A percentile compares a stretch with the other conserved stretches of the same genome.
phyloP scores from a whole-genome alignment of 2,329 filamentous ascomycete genomes.

The Microcera coccophila region DNA sequence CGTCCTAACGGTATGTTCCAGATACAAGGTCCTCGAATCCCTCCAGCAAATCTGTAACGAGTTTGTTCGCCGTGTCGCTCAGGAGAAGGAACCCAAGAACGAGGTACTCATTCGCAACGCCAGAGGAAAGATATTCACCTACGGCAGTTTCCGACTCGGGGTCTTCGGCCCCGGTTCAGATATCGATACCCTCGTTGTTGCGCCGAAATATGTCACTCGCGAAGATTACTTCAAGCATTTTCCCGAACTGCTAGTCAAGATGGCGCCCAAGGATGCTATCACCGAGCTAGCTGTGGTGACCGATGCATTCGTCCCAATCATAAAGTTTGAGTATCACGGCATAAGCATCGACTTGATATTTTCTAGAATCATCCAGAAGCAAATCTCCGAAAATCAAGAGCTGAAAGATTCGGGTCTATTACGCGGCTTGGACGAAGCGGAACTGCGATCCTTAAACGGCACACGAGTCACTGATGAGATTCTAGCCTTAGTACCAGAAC shows the following conservation, averaged over 20 bases:
- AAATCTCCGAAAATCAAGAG: slow-evolving; percentile 63
- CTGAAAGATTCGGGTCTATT: slow-evolving; percentile 81
- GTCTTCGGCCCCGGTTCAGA: slow-evolving; percentile 94
- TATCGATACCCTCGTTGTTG: slow-evolving; percentile 94
- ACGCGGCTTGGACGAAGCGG: slow-evolving; percentile 79
- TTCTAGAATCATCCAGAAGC: slow-evolving; percentile 66
- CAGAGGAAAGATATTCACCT: slow-evolving; percentile 91
- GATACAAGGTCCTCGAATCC: slow-evolving; percentile 67
- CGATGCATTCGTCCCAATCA: slow-evolving; percentile 92
- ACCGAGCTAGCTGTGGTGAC: slow-evolving; percentile 80
- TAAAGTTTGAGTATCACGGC: slow-evolving; percentile 86
- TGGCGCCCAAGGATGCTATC: slow-evolving; percentile 75
- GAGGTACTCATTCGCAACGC: slow-evolving; percentile 76
- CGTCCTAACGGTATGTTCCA: slow-evolving; percentile 32
- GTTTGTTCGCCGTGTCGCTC: slow-evolving; percentile 79
- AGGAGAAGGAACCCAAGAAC: slow-evolving; percentile 66
- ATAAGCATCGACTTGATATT: slow-evolving; percentile 96
- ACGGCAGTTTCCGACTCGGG: slow-evolving; percentile 90
- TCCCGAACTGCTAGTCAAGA: slow-evolving; percentile 70
- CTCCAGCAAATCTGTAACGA: slow-evolving; percentile 78
- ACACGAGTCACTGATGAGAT: slow-evolving; percentile 94
- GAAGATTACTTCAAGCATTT: slow-evolving; percentile 92
- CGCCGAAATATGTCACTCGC: slow-evolving; percentile 80
- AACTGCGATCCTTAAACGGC: slow-evolving; percentile 87
- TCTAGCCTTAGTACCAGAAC: slow-evolving; percentile 79